A percentile compares a stretch with the other conserved stretches of the same genome.
phyloP scores from a whole-genome alignment of 2,329 filamentous ascomycete species.

The Pleomassaria siparia region DNA sequence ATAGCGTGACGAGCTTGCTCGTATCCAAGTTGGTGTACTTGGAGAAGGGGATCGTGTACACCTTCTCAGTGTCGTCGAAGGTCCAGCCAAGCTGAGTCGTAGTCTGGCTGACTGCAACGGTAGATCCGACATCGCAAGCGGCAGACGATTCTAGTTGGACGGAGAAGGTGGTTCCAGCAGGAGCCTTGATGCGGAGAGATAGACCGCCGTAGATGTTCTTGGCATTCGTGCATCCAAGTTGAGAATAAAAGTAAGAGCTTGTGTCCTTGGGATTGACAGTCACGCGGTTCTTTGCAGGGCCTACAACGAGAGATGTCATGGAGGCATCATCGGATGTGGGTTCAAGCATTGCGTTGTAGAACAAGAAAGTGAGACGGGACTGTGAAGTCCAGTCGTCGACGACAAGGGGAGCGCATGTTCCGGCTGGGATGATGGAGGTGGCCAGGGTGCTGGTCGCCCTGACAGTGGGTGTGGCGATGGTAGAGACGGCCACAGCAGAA shows the following conservation, averaged over 20 bases:
- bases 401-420: slow-evolving; percentile 49
- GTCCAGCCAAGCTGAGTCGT: slow-evolving; percentile 58
- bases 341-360: slow-evolving; percentile 60
- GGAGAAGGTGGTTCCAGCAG: slow-evolving; percentile 53
- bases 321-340: slow-evolving; percentile 60
- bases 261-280: slow-evolving; percentile 54
- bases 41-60: slow-evolving; percentile 61
- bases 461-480: slow-evolving; percentile 5
- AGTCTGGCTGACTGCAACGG: slow-evolving; percentile 43
- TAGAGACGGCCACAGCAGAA: slow-evolving; percentile 9
- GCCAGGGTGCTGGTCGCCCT: slow-evolving; percentile 16
- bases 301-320: slow-evolving; percentile 60
- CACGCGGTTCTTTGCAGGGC: slow-evolving; percentile 49
- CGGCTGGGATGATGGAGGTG: slow-evolving; percentile 20
- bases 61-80: slow-evolving; percentile 61
- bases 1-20: slow-evolving; percentile 55
- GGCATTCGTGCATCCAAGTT: slow-evolving; percentile 58
- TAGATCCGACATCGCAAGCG: slow-evolving; percentile 46
- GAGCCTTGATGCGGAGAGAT: slow-evolving; percentile 57
- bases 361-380: slow-evolving; percentile 62
- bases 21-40: slow-evolving; percentile 55
- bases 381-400: slow-evolving; percentile 65
- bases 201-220: slow-evolving; percentile 57
- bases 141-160: slow-evolving; percentile 55
- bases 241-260: slow-evolving; percentile 60